Base-by-base conservation (phyloP, 352 stramenopile species). In the Pythium plurisporium region DNA sequence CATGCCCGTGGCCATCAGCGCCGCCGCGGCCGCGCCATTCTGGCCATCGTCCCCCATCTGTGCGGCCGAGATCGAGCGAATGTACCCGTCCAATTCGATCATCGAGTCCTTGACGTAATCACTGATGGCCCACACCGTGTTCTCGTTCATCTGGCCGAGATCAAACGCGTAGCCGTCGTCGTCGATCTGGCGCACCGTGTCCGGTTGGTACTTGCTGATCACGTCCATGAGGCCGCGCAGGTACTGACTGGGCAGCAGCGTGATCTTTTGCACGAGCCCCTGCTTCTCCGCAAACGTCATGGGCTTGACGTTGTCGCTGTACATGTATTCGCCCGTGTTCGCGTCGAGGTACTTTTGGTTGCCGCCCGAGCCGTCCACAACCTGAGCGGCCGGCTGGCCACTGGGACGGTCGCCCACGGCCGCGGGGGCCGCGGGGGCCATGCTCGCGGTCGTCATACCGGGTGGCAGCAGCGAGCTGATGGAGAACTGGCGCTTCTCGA, bases 161-260 rank as follows among this genome's bases (percentile, higher is more conserved):
- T 94, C 83, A 34, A 94, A 94, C 11, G 82, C 83, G 61, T 94
- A 94, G n/a, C 81, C 81, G 38, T 94, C 83, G 62, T 94, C 83
- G 54, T 94, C 83, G 46, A 94, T 82, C 69, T 94, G 81, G 19
- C 83, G 83, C 40, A 94, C 83, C 1, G 79, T 94, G 56, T 94
- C 83, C 0, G 82, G 81, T 55, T 94, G 83, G 59, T 94, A 94
- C 68, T 94, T 94, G 69, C 79, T 91, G 59, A 94, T 94, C 12
- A 94, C 82, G 52, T 94, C 83, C 73, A 94, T 91, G 26, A 94
- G 71, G 4, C 83, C 83, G 27, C 83, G 81, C 34, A 94, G 58
- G 48, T 94, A 94, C 54, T 94, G 83, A 36, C 79, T 89, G 6
- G 83, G 83, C 29, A 94, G 55, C 72, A 94, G 71, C 55, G 83